Evolutionary conservation across 2,329 filamentous ascomycete species (phyloP).

Genomic region (Pseudocercospora musae): DNA sequence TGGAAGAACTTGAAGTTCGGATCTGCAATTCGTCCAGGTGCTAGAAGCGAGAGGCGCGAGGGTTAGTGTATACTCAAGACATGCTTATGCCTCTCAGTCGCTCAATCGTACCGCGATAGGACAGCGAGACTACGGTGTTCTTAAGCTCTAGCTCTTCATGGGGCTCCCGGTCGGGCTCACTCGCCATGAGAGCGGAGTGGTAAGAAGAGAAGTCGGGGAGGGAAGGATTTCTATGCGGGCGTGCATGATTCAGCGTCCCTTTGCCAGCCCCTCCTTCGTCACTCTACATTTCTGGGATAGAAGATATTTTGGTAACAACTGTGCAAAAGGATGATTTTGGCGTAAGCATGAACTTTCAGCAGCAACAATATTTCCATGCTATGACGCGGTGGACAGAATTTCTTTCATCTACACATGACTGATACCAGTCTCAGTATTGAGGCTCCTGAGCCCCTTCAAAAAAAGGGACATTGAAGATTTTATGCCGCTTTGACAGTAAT

Average conservation of each 20-base stretch:
- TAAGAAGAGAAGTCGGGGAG: not conserved
- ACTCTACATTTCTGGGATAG: not conserved
- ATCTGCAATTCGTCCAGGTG: slow-evolving; percentile 24
- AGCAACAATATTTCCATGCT: too few species aligned
- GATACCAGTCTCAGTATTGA: too few species aligned
- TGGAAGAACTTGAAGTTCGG: slow-evolving; percentile 25
- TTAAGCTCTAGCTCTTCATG: not conserved
- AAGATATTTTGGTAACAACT: too few species aligned
- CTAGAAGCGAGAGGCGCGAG: not conserved
- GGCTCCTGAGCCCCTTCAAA: too few species aligned
- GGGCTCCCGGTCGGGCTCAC: not conserved
- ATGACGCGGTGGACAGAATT: too few species aligned
- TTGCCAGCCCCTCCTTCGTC: not conserved
- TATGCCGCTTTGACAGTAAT: too few species aligned
- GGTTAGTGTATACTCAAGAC: not conserved
- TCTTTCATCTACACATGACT: too few species aligned
- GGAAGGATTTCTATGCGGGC: not conserved
- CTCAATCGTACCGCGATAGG: not conserved
- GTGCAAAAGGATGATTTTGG: too few species aligned
- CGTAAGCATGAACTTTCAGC: too few species aligned
- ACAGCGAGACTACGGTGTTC: not conserved
- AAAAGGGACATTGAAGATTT: too few species aligned
- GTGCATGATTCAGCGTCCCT: slow-evolving; percentile 1
- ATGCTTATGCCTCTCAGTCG: not conserved
- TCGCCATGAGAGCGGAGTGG: not conserved